Conservation (phyloP, 2,329 filamentous ascomycete species). For the Metarhizium sp. region DNA sequence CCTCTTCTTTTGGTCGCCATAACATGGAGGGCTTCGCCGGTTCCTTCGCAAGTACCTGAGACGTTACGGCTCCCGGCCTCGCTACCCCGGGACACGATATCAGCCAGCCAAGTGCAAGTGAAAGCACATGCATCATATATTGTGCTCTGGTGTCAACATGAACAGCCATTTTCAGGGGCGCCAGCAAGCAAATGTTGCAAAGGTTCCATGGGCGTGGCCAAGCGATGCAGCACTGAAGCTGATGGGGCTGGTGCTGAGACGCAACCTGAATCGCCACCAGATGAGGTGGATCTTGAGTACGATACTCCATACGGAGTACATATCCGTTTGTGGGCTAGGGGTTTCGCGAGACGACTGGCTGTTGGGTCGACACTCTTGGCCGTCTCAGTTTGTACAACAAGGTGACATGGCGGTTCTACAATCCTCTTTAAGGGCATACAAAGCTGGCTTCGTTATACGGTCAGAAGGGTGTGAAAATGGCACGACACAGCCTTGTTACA, state of each 20-base stretch:
- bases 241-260: too few relatives aligned
- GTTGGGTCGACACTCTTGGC: background rate
- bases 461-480: background rate
- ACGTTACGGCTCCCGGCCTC: background rate
- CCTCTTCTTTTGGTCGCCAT: too few relatives aligned
- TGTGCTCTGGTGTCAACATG: background rate
- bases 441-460: background rate
- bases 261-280: too few relatives aligned
- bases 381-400: background rate
- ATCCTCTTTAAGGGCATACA: background rate
- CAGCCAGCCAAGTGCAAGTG: background rate
- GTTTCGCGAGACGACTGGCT: background rate
- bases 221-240: too few relatives aligned
- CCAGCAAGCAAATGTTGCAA: too few relatives aligned
- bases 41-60: background rate
- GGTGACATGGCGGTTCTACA: background rate
- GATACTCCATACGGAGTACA: background rate
- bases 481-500: too few relatives aligned
- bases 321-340: background rate
- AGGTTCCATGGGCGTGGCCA: too few relatives aligned
- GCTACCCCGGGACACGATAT: background rate
- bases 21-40: background rate
- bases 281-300: background rate
- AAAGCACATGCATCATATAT: background rate
- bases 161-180: too few relatives aligned